These are phyloP conservation scores for Solanum verrucosum DNA, from an alignment of 257 asterid species.

Conservation along the genomic window DNA sequence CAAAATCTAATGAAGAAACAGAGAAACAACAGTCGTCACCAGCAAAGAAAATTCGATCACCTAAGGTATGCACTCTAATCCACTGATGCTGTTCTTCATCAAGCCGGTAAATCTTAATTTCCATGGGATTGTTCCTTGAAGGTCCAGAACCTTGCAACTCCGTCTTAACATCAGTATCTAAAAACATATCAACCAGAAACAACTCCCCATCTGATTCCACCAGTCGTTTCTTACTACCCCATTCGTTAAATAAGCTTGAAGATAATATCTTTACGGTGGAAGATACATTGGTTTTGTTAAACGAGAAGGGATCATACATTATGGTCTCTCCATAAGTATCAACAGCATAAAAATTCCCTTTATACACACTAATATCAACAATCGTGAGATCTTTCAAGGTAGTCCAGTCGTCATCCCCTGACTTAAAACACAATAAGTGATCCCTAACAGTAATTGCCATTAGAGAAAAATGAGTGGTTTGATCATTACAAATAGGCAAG, in stretches of 20 bases:
- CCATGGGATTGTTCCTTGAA: accelerated
- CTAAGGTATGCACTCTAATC: not conserved
- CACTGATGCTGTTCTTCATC: not conserved
- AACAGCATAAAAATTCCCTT: not conserved
- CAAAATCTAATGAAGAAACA: not conserved
- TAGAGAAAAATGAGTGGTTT: not conserved
- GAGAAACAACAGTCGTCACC: not conserved
- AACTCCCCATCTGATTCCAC: no score
- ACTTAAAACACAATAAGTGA: not conserved
- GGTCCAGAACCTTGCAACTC: not conserved
- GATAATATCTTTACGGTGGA: not conserved
- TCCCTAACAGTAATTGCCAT: not conserved
- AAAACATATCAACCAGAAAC: not conserved
- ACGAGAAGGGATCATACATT: not conserved
- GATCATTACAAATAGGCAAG: not conserved
- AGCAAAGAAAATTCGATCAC: not conserved
- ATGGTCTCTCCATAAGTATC: not conserved
- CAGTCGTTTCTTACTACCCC: no score
- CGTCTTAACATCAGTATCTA: not conserved
- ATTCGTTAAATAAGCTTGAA: no score
- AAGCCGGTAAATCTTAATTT: not conserved
- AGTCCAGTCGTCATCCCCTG: not conserved
- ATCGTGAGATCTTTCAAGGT: not conserved
- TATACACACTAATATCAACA: not conserved
- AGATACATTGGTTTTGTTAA: not conserved